These are phyloP conservation scores for Teratosphaeria epicoccoides DNA, from an alignment of 2,329 filamentous ascomycete species.

Conservation along the genomic window DNA sequence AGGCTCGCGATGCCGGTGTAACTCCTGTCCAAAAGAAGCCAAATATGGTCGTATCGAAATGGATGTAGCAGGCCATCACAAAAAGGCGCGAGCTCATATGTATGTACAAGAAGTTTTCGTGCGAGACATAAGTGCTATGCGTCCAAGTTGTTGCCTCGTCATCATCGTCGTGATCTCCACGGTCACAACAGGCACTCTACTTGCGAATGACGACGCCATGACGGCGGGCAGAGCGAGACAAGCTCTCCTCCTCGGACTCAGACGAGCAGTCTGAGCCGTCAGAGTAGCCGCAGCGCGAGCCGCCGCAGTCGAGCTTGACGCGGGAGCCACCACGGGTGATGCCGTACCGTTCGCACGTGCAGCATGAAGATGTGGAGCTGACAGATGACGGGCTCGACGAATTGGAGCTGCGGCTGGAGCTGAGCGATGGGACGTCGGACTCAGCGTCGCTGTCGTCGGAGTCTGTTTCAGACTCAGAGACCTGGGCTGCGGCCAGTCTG, in stretches of 20 bases:
- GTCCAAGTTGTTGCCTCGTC: not conserved
- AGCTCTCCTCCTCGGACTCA: slow-evolving; percentile 46
- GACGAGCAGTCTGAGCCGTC: slow-evolving; percentile 60
- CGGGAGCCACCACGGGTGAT: slow-evolving; percentile 84
- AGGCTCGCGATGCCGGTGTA: slow-evolving; percentile 1
- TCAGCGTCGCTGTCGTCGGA: slow-evolving; percentile 18
- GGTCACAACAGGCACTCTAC: slow-evolving; percentile 2
- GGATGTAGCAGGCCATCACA: slow-evolving; percentile 3
- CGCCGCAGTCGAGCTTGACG: slow-evolving; percentile 93
- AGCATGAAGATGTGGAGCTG: slow-evolving; percentile 46
- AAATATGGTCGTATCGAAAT: slow-evolving; percentile 1
- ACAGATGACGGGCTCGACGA: slow-evolving; percentile 44
- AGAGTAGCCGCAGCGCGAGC: slow-evolving; percentile 72
- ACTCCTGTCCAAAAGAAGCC: slow-evolving; percentile 3
- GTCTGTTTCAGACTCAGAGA: slow-evolving; percentile 38
- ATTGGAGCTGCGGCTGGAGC: slow-evolving; percentile 65
- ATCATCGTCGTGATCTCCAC: slow-evolving; percentile 1
- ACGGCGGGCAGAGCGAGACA: slow-evolving; percentile 30
- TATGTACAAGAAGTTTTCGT: slow-evolving; percentile 4
- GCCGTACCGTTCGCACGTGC: slow-evolving; percentile 92
- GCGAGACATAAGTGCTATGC: not conserved
- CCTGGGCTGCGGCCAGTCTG: slow-evolving; percentile 41
- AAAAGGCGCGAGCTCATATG: not conserved
- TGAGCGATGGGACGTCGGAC: slow-evolving; percentile 44
- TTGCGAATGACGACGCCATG: slow-evolving; percentile 35